Evolutionary conservation across 352 stramenopile species (phyloP).

Genomic region (Globisporangium emineosum): DNA sequence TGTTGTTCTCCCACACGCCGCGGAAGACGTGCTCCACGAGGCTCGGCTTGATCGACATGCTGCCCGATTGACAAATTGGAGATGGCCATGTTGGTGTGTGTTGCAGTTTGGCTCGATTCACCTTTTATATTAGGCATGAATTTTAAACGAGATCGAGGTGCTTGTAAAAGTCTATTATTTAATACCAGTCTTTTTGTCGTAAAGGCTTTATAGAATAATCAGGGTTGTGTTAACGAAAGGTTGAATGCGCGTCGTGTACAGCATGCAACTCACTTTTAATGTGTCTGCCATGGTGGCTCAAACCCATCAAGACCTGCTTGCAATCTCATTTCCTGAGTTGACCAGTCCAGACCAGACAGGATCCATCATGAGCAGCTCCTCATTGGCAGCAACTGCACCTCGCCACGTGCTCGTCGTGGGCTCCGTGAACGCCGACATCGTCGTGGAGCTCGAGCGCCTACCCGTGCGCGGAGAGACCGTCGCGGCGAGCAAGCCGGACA

Average conservation of each 20-base stretch:
- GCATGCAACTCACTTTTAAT: constrained; percentile 4
- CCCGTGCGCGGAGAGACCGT: constrained; percentile 70
- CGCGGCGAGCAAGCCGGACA: constrained; percentile 45
- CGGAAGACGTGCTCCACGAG: constrained; percentile 78
- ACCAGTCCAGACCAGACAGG: background rate
- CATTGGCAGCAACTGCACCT: background rate
- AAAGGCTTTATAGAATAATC: background rate
- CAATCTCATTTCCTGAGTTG: background rate
- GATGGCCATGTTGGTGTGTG: no score
- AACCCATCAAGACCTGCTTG: background rate
- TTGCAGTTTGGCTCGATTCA: background rate
- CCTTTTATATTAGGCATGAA: no score
- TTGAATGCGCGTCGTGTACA: background rate
- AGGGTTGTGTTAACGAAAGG: background rate
- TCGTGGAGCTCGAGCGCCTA: constrained; percentile 68
- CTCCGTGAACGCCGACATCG: constrained; percentile 82
- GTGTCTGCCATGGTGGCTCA: background rate
- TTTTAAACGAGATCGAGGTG: no score
- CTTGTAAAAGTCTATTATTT: background rate
- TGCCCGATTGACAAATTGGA: no score
- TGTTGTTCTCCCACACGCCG: constrained; percentile 42
- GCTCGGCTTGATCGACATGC: constrained; percentile 47
- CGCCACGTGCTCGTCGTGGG: constrained; percentile 67
- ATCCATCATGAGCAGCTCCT: constrained; percentile 12
- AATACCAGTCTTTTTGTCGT: background rate